A percentile compares a stretch with the other conserved stretches of the same genome.
phyloP scores from a whole-genome alignment of 768 basidiomycete genomes.

The Lentinula sp. region DNA sequence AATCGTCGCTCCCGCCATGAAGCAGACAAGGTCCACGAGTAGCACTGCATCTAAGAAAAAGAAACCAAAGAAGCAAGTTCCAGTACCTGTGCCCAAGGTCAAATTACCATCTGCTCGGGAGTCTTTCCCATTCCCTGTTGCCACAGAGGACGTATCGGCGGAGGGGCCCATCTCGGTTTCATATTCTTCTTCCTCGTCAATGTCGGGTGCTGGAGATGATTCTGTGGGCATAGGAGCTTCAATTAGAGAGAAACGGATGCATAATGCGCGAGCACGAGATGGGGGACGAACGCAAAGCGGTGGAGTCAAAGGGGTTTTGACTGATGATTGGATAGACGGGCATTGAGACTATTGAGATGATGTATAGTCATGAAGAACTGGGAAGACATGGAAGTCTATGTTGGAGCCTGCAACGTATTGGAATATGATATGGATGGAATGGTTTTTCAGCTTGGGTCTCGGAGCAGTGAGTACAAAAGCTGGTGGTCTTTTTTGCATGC shows the following conservation, averaged over 20 bases:
- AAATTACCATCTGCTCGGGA: constrained; percentile 39
- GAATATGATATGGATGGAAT: background rate
- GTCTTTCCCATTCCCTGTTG: constrained; percentile 55
- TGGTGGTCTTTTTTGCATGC: background rate
- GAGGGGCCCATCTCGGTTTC: background rate
- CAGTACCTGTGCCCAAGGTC: constrained; percentile 33
- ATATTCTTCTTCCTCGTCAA: constrained; percentile 4
- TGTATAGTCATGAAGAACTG: too few species aligned
- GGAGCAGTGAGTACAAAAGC: background rate
- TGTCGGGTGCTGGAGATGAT: constrained; percentile 12
- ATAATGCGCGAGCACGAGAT: constrained; percentile 66
- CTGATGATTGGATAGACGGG: constrained; percentile 24
- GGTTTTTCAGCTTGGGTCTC: background rate
- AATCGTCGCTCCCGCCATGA: constrained; percentile 7
- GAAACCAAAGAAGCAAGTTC: constrained; percentile 31
- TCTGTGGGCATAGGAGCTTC: constrained; percentile 11
- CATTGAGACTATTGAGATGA: background rate
- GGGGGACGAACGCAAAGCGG: constrained; percentile 83
- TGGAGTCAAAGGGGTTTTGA: constrained; percentile 71
- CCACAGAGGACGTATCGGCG: constrained; percentile 14
- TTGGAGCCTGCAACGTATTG: too few species aligned
- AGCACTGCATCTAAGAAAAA: constrained; percentile 34
- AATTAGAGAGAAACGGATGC: constrained; percentile 47
- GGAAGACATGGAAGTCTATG: background rate
- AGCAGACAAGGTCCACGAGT: constrained; percentile 11